Conservation (phyloP, 345 rosid species). For the Syzygium grande region DNA sequence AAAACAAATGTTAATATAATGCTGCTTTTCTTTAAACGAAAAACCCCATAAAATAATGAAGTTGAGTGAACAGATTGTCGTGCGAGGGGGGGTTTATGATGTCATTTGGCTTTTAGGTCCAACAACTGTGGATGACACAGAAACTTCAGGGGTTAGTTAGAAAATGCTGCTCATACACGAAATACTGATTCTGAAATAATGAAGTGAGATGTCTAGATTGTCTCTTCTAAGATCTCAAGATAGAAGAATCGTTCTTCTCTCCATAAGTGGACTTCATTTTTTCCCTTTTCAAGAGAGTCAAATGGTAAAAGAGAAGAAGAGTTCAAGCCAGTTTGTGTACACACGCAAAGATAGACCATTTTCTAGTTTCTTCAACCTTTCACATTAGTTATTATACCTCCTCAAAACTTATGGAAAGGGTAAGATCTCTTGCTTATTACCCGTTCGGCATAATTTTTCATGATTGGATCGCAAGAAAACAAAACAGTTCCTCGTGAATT, state of each 20-base stretch:
- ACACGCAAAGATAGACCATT: neutral
- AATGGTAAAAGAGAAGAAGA: neutral
- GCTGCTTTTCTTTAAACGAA: neutral
- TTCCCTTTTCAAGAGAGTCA: neutral
- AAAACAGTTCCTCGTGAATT: neutral
- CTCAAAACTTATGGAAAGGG: neutral
- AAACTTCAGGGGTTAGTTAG: neutral
- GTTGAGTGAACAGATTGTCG: neutral
- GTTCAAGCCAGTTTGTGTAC: neutral
- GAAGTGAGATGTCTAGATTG: neutral
- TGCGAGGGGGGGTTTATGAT: neutral
- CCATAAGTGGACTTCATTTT: neutral
- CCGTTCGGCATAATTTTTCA: neutral
- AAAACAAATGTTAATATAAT: neutral
- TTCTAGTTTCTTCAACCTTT: neutral
- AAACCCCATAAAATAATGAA: neutral
- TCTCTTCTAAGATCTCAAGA: neutral
- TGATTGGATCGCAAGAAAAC: neutral
- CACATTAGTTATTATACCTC: neutral
- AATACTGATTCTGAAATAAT: neutral
- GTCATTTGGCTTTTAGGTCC: neutral
- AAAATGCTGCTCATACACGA: neutral
- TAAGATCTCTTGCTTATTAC: neutral
- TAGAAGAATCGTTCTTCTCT: neutral
- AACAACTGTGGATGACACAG: neutral